phyloP scores from a whole-genome alignment of 192 early-diverging fungal species.

The Rhizoclosmatium globosum region DNA sequence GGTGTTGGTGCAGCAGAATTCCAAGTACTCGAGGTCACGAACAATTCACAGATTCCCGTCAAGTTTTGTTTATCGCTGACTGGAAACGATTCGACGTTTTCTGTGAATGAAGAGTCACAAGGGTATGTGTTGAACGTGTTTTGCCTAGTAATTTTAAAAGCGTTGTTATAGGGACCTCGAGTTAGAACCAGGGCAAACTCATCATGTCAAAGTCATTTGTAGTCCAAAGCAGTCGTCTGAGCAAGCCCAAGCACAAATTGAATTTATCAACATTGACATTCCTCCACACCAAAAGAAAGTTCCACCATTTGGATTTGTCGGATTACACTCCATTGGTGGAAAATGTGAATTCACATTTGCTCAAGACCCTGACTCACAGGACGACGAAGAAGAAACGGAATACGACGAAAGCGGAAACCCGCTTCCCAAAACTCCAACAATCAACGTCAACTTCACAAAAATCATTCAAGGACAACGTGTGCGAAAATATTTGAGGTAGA shows the following conservation, averaged over 20 bases:
- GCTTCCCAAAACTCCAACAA: conserved; percentile 38
- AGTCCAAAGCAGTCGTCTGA: conserved; percentile 31
- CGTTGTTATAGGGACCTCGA: conserved; percentile 38
- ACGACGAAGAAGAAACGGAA: conserved; percentile 17
- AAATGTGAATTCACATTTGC: conserved; percentile 45
- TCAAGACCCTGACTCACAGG: conserved; percentile 16
- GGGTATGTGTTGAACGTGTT: not conserved
- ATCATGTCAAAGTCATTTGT: conserved; percentile 49
- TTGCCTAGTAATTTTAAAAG: not conserved
- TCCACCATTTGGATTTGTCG: conserved; percentile 39
- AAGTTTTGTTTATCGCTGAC: conserved; percentile 32
- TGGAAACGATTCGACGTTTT: not conserved
- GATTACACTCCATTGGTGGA: conserved; percentile 43
- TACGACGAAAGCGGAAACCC: not conserved
- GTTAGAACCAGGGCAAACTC: conserved; percentile 42
- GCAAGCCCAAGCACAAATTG: conserved; percentile 20
- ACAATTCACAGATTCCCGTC: conserved; percentile 46
- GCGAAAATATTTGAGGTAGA: conserved; percentile 61
- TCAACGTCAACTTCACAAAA: conserved; percentile 57
- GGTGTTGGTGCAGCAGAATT: conserved; percentile 61
- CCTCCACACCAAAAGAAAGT: conserved; percentile 26
- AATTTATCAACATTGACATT: conserved; percentile 37
- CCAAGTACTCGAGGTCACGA: conserved; percentile 45
- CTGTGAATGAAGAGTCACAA: not conserved
- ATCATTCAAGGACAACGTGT: conserved; percentile 45